Conservation (phyloP, 108 stramenopile species). For the Conticribra weissflogii region DNA sequence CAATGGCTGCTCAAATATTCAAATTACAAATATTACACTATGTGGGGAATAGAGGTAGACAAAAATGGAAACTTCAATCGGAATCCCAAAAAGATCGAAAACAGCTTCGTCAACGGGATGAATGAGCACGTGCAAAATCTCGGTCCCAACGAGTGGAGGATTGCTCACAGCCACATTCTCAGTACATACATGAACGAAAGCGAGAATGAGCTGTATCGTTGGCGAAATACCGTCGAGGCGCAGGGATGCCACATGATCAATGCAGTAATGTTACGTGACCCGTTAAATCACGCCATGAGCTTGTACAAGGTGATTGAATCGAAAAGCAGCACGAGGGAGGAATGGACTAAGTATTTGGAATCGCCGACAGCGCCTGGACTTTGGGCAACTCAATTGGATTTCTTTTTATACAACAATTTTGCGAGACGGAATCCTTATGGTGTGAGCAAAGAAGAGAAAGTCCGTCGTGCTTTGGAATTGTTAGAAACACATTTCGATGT, state of each 20-base stretch:
- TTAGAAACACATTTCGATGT: slow-evolving; percentile 24
- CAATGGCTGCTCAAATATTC: slow-evolving; percentile 1
- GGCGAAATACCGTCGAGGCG: slow-evolving; percentile 36
- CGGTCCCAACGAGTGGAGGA: slow-evolving; percentile 47
- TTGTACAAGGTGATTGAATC: slow-evolving; percentile 24
- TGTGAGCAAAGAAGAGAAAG: slow-evolving; percentile 37
- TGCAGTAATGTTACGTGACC: slow-evolving; percentile 49
- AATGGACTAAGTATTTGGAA: slow-evolving; percentile 31
- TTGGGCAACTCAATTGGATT: slow-evolving; percentile 42
- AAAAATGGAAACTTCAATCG: slow-evolving; percentile 5
- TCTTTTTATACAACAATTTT: slow-evolving; percentile 43
- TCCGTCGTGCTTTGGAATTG: slow-evolving; percentile 15
- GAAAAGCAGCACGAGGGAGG: slow-evolving; percentile 29
- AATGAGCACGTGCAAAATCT: slow-evolving; percentile 33
- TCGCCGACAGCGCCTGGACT: slow-evolving; percentile 17
- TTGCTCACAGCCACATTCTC: slow-evolving; percentile 38
- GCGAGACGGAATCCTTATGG: slow-evolving; percentile 18
- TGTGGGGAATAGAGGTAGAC: slow-evolving; percentile 14
- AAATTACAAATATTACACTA: not conserved
- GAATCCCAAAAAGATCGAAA: slow-evolving; percentile 1
- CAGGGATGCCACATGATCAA: slow-evolving; percentile 49
- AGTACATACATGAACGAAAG: slow-evolving; percentile 33
- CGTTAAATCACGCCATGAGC: slow-evolving; percentile 47
- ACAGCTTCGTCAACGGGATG: slow-evolving; percentile 3
- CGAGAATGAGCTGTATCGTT: slow-evolving; percentile 27